Evolutionary conservation across 768 basidiomycete genomes (phyloP), one percentile per base, ranked within the genome.

Genomic region (Clavulina sp.): DNA sequence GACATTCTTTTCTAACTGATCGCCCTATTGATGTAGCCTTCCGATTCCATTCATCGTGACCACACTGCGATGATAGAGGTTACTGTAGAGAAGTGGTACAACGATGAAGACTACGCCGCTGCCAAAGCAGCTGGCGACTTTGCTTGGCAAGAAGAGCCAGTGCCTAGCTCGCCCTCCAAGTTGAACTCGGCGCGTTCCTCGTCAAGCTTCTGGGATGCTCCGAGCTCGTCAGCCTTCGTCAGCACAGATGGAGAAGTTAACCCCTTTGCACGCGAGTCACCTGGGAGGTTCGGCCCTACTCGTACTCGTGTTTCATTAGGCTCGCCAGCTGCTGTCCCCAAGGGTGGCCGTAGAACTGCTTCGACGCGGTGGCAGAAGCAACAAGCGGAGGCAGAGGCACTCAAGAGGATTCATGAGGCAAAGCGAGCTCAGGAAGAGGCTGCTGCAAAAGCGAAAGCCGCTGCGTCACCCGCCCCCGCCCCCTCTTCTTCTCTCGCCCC

Each of bases 351-450:
- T 13, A 9, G 43, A 13, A 24, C 43, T 13, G 16, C 43, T 13
- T 46, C 43, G 13, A 46, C 43, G 13, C 13, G 43, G 13, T 46
- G 43, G 43, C 43, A 46, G 26, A 46, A 46, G 24, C 43, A 46
- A 46, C 13, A 9, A 9, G 26, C 13, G 13, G 43, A 46, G 43
- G 13, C 13, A 28, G 43, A 46, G 26, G 43, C 43, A 9, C 24
- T 46, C 13, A 46, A 24, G 26, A 16, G 26, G 43, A 9, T 46
- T 13, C 43, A 28, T 13, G 43, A 46, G 43, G 43, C 43, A 9
- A 9, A 24, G 13, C 13, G 34, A 9, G 9, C 34, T 19, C 34
- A 38, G 34, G 19, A 9, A 38, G 19, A 38, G 34, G 9, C 34
- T 19, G 34, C 34, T 38, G 9, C 34, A 38, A 19, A 38, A 9